These are phyloP conservation scores for Eucalyptus polyanthemos DNA, from an alignment of 345 rosid species.

Conservation along the genomic window DNA sequence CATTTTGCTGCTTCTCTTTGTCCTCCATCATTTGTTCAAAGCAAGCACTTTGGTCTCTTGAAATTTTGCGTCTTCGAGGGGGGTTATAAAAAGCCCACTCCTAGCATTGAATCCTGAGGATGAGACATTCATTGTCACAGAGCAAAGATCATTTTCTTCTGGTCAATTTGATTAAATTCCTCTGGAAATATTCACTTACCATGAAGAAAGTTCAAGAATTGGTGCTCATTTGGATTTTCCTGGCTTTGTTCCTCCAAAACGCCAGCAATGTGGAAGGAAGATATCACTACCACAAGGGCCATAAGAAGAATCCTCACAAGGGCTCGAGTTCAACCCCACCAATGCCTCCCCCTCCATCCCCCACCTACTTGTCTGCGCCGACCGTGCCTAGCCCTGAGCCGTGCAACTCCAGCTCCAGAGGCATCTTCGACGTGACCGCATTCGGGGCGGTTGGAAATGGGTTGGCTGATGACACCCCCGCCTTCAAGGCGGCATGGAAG, in stretches of 20 bases:
- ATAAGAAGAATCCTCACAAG: conserved; percentile 3
- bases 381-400: conserved; percentile 37
- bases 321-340: neutral
- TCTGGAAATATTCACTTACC: neutral
- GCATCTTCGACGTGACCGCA: conserved; percentile 53
- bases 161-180: neutral
- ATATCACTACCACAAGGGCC: conserved; percentile 51
- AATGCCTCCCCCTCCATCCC: conserved; percentile 3
- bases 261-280: conserved; percentile 48
- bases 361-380: conserved; percentile 38
- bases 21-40: neutral
- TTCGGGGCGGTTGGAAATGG: conserved; percentile 88
- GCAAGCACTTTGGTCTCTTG: neutral
- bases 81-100: neutral
- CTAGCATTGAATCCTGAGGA: neutral
- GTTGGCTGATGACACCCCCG: conserved; percentile 57
- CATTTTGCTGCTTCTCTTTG: neutral
- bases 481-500: conserved; percentile 78
- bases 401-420: conserved; percentile 17
- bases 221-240: neutral
- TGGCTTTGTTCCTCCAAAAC: neutral
- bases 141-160: neutral
- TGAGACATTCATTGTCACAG: neutral
- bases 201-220: conserved; percentile 14
- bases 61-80: neutral